Evolutionary conservation across 495 filamentous ascomycete genomes (phyloP), one percentile per base, ranked within the genome.

Genomic region (Daldinia grandis): DNA sequence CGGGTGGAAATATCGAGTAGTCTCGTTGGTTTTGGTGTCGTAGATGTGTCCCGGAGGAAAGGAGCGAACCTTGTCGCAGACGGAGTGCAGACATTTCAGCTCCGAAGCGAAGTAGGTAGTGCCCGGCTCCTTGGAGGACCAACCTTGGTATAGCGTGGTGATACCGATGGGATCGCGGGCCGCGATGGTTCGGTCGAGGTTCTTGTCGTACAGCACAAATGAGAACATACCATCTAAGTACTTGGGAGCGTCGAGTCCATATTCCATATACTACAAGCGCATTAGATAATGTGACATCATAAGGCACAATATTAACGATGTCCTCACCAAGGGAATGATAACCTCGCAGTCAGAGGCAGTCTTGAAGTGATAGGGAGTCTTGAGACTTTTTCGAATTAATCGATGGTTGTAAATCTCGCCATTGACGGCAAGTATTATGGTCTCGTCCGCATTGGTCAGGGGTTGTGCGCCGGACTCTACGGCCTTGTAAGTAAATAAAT

Each of bases 331-430:
- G 58, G 96, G 95, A 74, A 98, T 93, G 78, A 99, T 95, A 75
- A 98, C 93, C 82, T 99, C 95, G 81, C 95, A 99, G 73, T 99
- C 95, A 31, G 94, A 97, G 77, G 95, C 91, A 57, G 95, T 99
- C 88, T 96, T 97, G 87, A 97, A 99, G 80, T 91, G 88, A 80
- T 97, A 95, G 25, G 90, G 87, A 24, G 81, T 82, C 80, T 92
- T 92, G 76, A 98, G 81, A 66, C 81, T 83, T 81, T 97, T 98
- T 69, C 95, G 89, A 71, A 99, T 83, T 71, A 97, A 87, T 69
- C 94, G 89, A 82, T 99, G 95, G 88, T 99, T 99, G 86, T 99
- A 99, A 79, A 99, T 99, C 81, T 99, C 95, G 81, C 95, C 95
- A 81, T 99, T 99, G 89, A 98, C 95, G 64, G 95, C 95, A 55